A percentile compares a stretch with the other conserved stretches of the same genome.
Evolutionary conservation across 495 filamentous ascomycete genomes (phyloP).

Genomic region (Geoglossum glabrum): DNA sequence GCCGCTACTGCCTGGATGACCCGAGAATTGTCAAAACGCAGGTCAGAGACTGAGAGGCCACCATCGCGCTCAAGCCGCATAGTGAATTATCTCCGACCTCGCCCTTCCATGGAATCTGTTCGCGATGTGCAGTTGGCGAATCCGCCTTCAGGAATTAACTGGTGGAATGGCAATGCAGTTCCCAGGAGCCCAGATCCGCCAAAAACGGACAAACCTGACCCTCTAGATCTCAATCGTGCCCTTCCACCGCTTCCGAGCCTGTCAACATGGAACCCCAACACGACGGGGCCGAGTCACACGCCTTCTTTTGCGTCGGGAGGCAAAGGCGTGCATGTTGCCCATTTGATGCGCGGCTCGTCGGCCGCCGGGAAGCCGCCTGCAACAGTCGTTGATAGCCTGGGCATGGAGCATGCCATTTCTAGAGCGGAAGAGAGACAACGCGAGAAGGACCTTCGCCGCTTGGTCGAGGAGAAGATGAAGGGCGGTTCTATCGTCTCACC

Average conservation of each 20-base stretch:
- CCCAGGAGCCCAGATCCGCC: constrained; percentile 10
- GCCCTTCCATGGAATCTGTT: constrained; percentile 8
- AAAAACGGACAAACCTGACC: constrained; percentile 10
- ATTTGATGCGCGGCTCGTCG: not conserved
- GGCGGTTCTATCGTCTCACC: not conserved
- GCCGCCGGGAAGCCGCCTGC: not conserved
- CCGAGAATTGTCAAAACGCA: not conserved
- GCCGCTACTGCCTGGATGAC: not conserved
- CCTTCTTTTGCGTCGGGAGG: not conserved
- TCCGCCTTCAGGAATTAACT: constrained; percentile 8
- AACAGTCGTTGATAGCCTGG: not conserved
- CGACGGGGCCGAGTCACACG: not conserved
- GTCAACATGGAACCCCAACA: not conserved
- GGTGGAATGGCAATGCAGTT: constrained; percentile 15
- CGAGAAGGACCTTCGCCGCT: not conserved
- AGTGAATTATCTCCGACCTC: constrained; percentile 15
- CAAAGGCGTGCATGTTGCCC: not conserved
- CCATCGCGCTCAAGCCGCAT: constrained; percentile 13
- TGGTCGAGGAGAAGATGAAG: not conserved
- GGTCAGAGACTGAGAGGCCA: constrained; percentile 2
- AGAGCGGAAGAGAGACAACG: not conserved
- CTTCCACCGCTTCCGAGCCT: constrained; percentile 21
- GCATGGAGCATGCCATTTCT: not conserved
- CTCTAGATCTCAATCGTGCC: constrained; percentile 21
- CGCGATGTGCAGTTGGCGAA: constrained; percentile 3